A percentile compares a stretch with the other conserved stretches of the same genome.
These are phyloP conservation scores for Akebia trifoliata DNA, from an alignment of 164 flowering plant genomes.

Conservation along the genomic window DNA sequence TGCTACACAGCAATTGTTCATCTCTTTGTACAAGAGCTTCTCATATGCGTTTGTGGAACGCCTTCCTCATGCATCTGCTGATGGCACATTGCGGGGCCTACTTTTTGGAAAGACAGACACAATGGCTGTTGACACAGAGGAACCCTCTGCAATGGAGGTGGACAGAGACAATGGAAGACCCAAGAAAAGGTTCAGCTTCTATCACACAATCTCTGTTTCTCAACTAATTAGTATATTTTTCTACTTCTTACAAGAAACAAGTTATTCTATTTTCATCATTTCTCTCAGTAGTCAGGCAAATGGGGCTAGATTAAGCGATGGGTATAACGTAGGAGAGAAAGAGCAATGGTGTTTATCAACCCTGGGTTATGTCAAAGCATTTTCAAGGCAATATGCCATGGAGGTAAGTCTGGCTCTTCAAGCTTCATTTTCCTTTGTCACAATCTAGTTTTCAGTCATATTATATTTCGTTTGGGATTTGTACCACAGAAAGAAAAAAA, in stretches of 20 bases:
- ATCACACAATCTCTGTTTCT: not conserved
- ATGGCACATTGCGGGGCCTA: slow-evolving; percentile 35
- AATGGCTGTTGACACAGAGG: slow-evolving; percentile 69
- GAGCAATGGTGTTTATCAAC: slow-evolving; percentile 90
- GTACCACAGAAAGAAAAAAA: too few species aligned
- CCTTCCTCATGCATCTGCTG: slow-evolving; percentile 46
- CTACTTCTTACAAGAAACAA: too few species aligned
- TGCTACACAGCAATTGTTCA: slow-evolving; percentile 60
- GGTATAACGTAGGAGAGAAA: slow-evolving; percentile 56
- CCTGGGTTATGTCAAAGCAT: slow-evolving; percentile 81
- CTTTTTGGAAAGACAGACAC: slow-evolving; percentile 37
- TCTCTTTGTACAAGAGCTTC: slow-evolving; percentile 66
- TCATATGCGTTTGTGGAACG: slow-evolving; percentile 67
- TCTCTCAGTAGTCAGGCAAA: slow-evolving; percentile 41
- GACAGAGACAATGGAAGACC: slow-evolving; percentile 57
- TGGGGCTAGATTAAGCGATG: slow-evolving; percentile 32
- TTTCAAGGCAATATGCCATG: slow-evolving; percentile 87
- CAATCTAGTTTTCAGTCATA: too few species aligned
- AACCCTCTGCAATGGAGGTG: slow-evolving; percentile 62
- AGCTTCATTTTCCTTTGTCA: not conserved
- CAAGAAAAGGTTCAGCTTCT: slow-evolving; percentile 39
- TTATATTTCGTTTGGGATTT: too few species aligned
- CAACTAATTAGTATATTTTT: not conserved
- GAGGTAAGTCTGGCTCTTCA: slow-evolving; percentile 47
- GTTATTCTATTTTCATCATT: slow-evolving; percentile 1